These are phyloP conservation scores for Fonsecaea erecta DNA, from an alignment of 2,329 filamentous ascomycete species.

Conservation along the genomic window DNA sequence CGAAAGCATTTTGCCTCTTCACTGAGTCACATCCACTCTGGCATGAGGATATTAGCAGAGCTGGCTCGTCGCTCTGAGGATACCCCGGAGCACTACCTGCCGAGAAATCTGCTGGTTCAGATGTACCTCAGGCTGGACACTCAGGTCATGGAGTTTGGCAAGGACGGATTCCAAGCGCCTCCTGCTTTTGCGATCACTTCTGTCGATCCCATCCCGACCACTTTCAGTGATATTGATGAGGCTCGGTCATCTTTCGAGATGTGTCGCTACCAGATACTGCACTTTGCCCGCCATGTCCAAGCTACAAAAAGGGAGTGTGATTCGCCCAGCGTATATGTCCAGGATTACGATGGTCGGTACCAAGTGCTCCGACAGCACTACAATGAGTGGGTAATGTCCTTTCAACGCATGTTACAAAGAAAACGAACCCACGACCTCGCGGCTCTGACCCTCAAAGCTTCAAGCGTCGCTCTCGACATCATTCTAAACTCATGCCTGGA, in stretches of 20 bases:
- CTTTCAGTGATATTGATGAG: neutral
- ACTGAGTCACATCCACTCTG: slow-evolving; percentile 13
- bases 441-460: neutral
- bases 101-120: neutral
- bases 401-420: neutral
- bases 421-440: neutral
- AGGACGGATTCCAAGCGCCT: slow-evolving; percentile 8
- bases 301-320: neutral
- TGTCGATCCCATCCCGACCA: neutral
- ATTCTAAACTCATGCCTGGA: neutral
- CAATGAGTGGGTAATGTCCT: neutral
- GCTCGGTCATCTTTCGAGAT: neutral
- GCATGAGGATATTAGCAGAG: neutral
- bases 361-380: neutral
- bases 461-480: neutral
- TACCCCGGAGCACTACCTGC: slow-evolving; percentile 3
- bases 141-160: slow-evolving; percentile 21
- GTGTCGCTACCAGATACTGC: neutral
- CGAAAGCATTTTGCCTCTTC: slow-evolving; percentile 14
- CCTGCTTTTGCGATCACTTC: slow-evolving; percentile 1
- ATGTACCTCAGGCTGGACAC: slow-evolving; percentile 17
- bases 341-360: neutral
- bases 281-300: neutral
- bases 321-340: neutral
- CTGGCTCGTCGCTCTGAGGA: slow-evolving; percentile 1